Percentiles rank a stretch among this genome's conserved stretches.
Evolutionary conservation across 2,329 filamentous ascomycete species (phyloP).

Genomic region (Phialemoniopsis sp.): DNA sequence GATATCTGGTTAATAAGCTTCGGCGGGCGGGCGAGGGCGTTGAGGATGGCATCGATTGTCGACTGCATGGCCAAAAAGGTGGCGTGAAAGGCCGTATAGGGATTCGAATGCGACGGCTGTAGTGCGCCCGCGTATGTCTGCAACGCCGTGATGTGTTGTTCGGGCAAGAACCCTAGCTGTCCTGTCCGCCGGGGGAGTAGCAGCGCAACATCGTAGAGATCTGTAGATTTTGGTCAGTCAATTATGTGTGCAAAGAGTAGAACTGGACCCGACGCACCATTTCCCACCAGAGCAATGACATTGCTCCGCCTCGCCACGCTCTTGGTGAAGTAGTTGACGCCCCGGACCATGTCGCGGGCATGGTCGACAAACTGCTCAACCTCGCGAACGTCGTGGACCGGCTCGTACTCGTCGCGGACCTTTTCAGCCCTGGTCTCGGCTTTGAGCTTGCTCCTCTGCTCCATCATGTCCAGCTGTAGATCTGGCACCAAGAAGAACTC

Average conservation of each 20-base stretch:
- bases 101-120: constrained; percentile 66
- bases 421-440: constrained; percentile 78
- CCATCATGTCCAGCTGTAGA: constrained; percentile 84
- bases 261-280: constrained; percentile 54
- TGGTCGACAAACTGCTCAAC: constrained; percentile 92
- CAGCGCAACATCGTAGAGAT: constrained; percentile 64
- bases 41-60: constrained; percentile 77
- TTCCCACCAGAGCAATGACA: constrained; percentile 47
- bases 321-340: constrained; percentile 78
- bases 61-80: constrained; percentile 76
- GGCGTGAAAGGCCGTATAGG: constrained; percentile 69
- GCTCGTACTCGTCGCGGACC: constrained; percentile 83
- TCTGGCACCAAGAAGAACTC: constrained; percentile 98
- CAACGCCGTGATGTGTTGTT: constrained; percentile 64
- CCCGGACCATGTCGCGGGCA: constrained; percentile 82
- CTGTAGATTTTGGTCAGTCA: constrained; percentile 38
- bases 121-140: constrained; percentile 66
- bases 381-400: constrained; percentile 77
- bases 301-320: constrained; percentile 79
- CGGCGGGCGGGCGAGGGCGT: constrained; percentile 73
- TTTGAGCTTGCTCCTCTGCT: constrained; percentile 82
- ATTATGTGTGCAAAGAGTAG: neutral
- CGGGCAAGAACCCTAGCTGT: constrained; percentile 61
- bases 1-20: constrained; percentile 73
- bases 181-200: constrained; percentile 35